phyloP scores from a whole-genome alignment of 306 rosid genomes.

The Cajanus cajan region DNA sequence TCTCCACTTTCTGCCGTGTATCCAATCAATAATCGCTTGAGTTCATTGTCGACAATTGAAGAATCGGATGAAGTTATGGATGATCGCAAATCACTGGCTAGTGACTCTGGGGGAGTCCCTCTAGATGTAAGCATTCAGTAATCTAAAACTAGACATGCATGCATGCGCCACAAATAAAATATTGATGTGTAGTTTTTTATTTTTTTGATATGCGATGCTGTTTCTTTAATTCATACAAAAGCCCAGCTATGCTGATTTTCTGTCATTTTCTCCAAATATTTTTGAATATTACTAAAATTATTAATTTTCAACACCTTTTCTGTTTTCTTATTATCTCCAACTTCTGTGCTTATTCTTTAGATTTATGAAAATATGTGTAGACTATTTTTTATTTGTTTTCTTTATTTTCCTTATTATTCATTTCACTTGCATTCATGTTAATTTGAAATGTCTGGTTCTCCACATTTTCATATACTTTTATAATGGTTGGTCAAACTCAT shows the following conservation, averaged over 20 bases:
- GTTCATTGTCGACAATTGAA: constrained; percentile 38
- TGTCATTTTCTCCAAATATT: background rate
- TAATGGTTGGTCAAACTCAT: constrained; percentile 34
- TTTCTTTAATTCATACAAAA: constrained; percentile 17
- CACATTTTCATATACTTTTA: constrained; percentile 16
- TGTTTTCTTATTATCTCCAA: background rate
- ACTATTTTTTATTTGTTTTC: constrained; percentile 12
- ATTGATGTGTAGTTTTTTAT: constrained; percentile 24
- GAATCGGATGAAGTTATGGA: constrained; percentile 51
- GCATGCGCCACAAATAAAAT: constrained; percentile 3
- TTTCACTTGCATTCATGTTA: constrained; percentile 29
- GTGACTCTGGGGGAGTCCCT: constrained; percentile 67
- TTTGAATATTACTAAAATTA: background rate
- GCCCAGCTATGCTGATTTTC: background rate
- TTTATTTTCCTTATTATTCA: constrained; percentile 1
- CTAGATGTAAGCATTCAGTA: constrained; percentile 61
- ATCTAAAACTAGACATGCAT: constrained; percentile 25
- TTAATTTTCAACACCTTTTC: background rate
- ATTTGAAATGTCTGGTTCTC: background rate
- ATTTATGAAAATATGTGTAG: constrained; percentile 8
- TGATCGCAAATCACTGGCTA: constrained; percentile 41
- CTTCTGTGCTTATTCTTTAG: constrained; percentile 5
- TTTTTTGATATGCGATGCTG: background rate
- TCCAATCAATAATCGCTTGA: constrained; percentile 43
- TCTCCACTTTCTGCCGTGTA: constrained; percentile 63